A percentile compares a stretch with the other conserved stretches of the same genome.
Evolutionary conservation across 371 early-diverging fungal genomes (phyloP).

Genomic region (Entomophthora muscae): DNA sequence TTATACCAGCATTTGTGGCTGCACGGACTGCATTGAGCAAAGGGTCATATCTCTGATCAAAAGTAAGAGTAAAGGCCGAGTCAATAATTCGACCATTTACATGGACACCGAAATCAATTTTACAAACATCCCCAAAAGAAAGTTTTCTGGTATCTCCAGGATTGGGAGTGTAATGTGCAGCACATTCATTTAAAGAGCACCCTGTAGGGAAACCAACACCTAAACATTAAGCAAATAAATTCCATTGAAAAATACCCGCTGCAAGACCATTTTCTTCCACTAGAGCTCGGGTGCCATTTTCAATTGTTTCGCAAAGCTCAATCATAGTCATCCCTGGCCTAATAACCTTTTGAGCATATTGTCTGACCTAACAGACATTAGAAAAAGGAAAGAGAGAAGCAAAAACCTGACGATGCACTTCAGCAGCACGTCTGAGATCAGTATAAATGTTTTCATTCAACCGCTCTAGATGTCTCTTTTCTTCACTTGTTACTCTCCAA

Average conservation of each 20-base stretch:
- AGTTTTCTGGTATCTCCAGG: conserved; percentile 89
- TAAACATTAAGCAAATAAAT: conserved; percentile 7
- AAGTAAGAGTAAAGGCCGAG: conserved; percentile 94
- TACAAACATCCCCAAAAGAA: conserved; percentile 86
- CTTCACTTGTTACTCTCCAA: conserved; percentile 64
- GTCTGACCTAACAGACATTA: conserved; percentile 36
- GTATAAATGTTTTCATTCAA: conserved; percentile 42
- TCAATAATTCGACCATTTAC: conserved; percentile 95
- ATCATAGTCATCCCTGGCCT: conserved; percentile 95
- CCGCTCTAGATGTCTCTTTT: conserved; percentile 51
- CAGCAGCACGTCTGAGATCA: conserved; percentile 77
- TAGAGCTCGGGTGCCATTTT: conserved; percentile 84
- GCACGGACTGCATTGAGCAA: conserved; percentile 88
- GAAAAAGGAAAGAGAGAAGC: not conserved
- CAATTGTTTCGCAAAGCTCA: conserved; percentile 85
- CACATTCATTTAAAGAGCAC: conserved; percentile 88
- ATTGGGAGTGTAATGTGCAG: conserved; percentile 99
- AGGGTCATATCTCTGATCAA: conserved; percentile 82
- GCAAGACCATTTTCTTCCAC: conserved; percentile 83
- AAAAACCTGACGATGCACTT: conserved; percentile 69
- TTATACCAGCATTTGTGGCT: conserved; percentile 95
- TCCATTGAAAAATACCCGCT: conserved; percentile 26
- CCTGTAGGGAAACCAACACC: conserved; percentile 99
- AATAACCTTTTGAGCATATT: conserved; percentile 61
- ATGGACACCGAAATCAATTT: conserved; percentile 98